Percentiles rank a stretch among this genome's conserved stretches.
Conservation (phyloP, 768 basidiomycete species). For the Trametes elegans region DNA sequence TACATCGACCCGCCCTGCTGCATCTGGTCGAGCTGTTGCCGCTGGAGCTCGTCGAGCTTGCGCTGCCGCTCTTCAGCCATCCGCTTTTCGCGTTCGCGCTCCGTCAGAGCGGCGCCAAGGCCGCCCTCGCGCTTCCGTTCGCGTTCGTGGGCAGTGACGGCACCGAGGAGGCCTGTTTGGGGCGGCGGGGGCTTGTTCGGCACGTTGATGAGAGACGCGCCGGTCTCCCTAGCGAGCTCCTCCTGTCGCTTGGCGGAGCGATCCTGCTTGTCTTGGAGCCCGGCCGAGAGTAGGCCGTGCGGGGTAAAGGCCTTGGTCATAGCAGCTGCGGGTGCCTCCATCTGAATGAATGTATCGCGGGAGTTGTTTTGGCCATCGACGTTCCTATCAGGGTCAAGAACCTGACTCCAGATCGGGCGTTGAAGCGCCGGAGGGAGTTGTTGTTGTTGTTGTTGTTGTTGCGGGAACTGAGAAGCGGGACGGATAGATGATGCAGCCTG, state of each 20-base stretch:
- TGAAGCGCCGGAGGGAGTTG: conserved; percentile 42
- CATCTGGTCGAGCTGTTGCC: conserved; percentile 89
- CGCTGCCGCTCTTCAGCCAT: conserved; percentile 91
- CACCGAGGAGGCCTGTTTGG: conserved; percentile 92
- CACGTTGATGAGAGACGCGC: conserved; percentile 93
- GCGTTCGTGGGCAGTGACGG: conserved; percentile 92
- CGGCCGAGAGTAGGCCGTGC: conserved; percentile 91
- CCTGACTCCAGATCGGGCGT: conserved; percentile 88
- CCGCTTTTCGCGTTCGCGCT: conserved; percentile 91
- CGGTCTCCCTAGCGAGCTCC: conserved; percentile 87
- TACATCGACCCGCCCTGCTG: conserved; percentile 76
- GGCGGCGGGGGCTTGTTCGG: conserved; percentile 93
- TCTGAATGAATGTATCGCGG: conserved; percentile 67
- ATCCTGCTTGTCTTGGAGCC: conserved; percentile 93
- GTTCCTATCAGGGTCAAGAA: conserved; percentile 58
- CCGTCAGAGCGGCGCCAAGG: conserved; percentile 90
- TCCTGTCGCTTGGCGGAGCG: conserved; percentile 95
- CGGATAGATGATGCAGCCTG: conserved; percentile 34
- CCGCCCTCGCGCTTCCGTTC: conserved; percentile 95
- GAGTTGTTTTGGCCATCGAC: neutral
- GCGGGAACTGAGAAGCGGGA: conserved; percentile 54
- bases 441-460: conserved; percentile 31
- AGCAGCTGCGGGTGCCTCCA: conserved; percentile 64
- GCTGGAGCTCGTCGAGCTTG: conserved; percentile 87
- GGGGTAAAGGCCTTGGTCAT: conserved; percentile 95